Base-by-base conservation (phyloP, 495 filamentous ascomycete genomes). In the Hypomontagnella submonticulosa region DNA sequence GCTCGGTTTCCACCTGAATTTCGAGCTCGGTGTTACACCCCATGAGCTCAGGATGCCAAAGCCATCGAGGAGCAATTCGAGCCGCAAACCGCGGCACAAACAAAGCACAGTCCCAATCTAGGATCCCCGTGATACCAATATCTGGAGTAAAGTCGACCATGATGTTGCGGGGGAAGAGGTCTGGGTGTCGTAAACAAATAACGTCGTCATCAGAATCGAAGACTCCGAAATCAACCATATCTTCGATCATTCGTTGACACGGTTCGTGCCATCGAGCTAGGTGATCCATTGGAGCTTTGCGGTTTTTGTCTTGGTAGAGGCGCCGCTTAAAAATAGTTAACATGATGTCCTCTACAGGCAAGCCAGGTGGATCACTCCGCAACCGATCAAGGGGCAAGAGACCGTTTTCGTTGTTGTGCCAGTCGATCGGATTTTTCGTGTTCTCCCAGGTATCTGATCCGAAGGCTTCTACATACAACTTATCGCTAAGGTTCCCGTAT, bases 131-230 rank as follows among this genome's bases (percentile, higher is more conserved):
- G 23, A 63, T 63, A 18, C 30, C 20, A 12, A 55, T 36, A n/a
- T 47, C 44, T 2, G 51, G 37, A n/a, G 50, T 27, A 43, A 50
- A 50, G 44, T 63, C 61, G 3, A 63, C 61, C 51, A 63, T 55
- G 12, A 63, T 63, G 52, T 63, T 63, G 20, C 52, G 61, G 10
- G 61, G 52, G n/a, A 40, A 50, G 19, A 63, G 51, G 42, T 63
- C 52, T 2, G 52, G 18, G 32, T 63, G 61, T 4, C 10, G 11
- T 10, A 63, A 51, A 32, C 52, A 63, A 30, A 62, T 54, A 4
- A 12, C 3, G 16, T 53, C 38, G 27, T 42, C 38, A n/a, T 36
- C 4, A 10, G 37, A 5, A 10, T 52, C 27, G 12, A 61, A 52
- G 38, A 52, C 15, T n/a, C n/a, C 27, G 7, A 33, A 1, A 3